phyloP scores from a whole-genome alignment of 2,329 filamentous ascomycete species.

The Nothopassalora personata region DNA sequence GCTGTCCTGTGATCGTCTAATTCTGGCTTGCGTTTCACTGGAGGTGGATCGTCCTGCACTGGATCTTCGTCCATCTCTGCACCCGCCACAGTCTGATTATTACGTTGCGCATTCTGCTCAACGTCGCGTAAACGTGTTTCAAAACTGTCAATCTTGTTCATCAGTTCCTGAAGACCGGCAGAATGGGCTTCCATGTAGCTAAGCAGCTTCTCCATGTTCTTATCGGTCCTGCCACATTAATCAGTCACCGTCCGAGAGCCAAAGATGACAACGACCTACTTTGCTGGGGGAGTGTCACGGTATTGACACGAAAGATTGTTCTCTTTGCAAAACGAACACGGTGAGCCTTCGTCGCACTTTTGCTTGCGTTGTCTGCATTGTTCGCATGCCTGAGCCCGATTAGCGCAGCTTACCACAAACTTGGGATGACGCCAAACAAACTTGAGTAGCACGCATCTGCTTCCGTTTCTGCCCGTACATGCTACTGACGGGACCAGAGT shows the following conservation, averaged over 20 bases:
- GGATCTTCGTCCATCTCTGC: conserved; percentile 8
- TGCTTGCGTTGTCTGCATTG: conserved; percentile 82
- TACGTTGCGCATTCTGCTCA: conserved; percentile 18
- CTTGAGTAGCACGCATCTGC: conserved; percentile 35
- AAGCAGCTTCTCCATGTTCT: conserved; percentile 47
- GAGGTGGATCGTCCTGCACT: conserved; percentile 26
- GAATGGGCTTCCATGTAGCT: conserved; percentile 39
- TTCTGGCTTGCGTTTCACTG: conserved; percentile 55
- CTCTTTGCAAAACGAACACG: conserved; percentile 80
- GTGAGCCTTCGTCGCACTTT: conserved; percentile 83
- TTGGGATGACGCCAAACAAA: conserved; percentile 12
- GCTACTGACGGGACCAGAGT: conserved; percentile 23
- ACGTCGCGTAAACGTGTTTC: conserved; percentile 25
- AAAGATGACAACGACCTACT: conserved; percentile 53
- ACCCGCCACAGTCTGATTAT: conserved; percentile 6
- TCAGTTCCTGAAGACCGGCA: conserved; percentile 25
- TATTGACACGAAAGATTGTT: conserved; percentile 81
- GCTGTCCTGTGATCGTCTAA: conserved; percentile 83
- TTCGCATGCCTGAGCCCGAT: conserved; percentile 67
- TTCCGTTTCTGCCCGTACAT: conserved; percentile 28
- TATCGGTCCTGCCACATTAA: conserved; percentile 40
- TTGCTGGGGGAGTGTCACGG: conserved; percentile 83
- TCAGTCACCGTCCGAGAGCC: conserved; percentile 16
- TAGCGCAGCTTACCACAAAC: conserved; percentile 9
- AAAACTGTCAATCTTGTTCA: conserved; percentile 22